A percentile compares a stretch with the other conserved stretches of the same genome.
These are phyloP conservation scores for Babesia divergens DNA, from an alignment of 169 alveolate species.

Conservation along the genomic window DNA sequence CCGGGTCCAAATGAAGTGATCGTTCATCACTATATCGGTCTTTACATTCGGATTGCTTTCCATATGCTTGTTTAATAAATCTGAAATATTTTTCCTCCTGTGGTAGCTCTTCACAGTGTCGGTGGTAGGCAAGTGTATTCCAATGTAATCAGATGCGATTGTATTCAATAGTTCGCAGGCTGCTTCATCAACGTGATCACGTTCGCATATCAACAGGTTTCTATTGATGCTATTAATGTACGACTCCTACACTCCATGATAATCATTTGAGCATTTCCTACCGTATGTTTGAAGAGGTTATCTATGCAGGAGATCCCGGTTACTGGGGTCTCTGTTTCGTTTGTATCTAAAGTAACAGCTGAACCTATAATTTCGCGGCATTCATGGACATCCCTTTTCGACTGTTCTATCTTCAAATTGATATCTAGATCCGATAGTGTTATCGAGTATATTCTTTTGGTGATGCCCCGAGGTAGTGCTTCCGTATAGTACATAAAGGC, in stretches of 20 bases:
- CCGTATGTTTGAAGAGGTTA: constrained; percentile 3
- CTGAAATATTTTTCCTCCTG: background rate
- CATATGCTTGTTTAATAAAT: background rate
- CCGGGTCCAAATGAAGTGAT: constrained; percentile 10
- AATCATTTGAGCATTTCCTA: background rate
- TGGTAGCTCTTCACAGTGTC: background rate
- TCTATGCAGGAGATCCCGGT: constrained; percentile 25
- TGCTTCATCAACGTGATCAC: constrained; percentile 39
- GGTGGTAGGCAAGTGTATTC: background rate
- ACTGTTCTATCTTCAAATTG: background rate
- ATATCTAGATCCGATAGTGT: constrained; percentile 4
- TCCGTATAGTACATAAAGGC: constrained; percentile 16
- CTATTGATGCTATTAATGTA: background rate
- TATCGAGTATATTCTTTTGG: background rate
- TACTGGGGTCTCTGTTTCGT: background rate
- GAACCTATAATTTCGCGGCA: constrained; percentile 16
- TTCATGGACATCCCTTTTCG: background rate
- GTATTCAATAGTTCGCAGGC: constrained; percentile 14
- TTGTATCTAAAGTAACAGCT: background rate
- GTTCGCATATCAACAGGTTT: background rate
- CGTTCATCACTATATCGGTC: background rate
- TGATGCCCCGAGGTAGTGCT: constrained; percentile 1
- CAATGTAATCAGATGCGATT: constrained; percentile 11
- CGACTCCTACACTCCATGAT: background rate
- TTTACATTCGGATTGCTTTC: background rate